Conservation (phyloP, 768 basidiomycete genomes). For the Kwoniella mangroviensis region DNA sequence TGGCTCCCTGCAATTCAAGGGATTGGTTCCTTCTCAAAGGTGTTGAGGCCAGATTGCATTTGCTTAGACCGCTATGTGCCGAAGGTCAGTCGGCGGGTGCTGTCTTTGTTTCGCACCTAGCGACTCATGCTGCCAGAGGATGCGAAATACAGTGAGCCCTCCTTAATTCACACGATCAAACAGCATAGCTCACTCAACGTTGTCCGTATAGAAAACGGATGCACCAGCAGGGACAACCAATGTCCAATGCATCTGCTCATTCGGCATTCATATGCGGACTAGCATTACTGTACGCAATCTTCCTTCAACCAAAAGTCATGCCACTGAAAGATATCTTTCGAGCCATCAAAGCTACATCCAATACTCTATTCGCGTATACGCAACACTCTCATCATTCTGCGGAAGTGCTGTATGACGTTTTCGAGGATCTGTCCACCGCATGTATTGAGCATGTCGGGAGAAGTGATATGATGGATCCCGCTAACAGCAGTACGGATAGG, state of each 20-base stretch:
- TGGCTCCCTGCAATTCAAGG: constrained; percentile 14
- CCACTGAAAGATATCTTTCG: constrained; percentile 25
- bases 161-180: not conserved
- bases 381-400: constrained; percentile 19
- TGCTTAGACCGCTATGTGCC: constrained; percentile 26
- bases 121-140: constrained; percentile 25
- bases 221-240: constrained; percentile 26
- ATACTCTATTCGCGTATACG: constrained; percentile 32
- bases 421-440: constrained; percentile 31
- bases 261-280: constrained; percentile 34
- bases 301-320: constrained; percentile 25
- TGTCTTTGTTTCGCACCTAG: constrained; percentile 23
- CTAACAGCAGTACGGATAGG: not conserved
- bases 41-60: constrained; percentile 29
- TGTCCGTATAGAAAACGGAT: constrained; percentile 21
- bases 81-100: constrained; percentile 1
- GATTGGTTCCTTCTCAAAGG: constrained; percentile 30
- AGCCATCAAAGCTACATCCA: constrained; percentile 32
- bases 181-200: not conserved
- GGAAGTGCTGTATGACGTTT: constrained; percentile 28
- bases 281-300: constrained; percentile 32
- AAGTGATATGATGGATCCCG: not conserved
- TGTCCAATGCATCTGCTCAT: constrained; percentile 27
- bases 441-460: constrained; percentile 30
- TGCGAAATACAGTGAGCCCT: constrained; percentile 32